Percentiles rank a stretch among this genome's conserved stretches.
phyloP scores from a whole-genome alignment of 2,329 filamentous ascomycete species.

The Escovopsis sp. region DNA sequence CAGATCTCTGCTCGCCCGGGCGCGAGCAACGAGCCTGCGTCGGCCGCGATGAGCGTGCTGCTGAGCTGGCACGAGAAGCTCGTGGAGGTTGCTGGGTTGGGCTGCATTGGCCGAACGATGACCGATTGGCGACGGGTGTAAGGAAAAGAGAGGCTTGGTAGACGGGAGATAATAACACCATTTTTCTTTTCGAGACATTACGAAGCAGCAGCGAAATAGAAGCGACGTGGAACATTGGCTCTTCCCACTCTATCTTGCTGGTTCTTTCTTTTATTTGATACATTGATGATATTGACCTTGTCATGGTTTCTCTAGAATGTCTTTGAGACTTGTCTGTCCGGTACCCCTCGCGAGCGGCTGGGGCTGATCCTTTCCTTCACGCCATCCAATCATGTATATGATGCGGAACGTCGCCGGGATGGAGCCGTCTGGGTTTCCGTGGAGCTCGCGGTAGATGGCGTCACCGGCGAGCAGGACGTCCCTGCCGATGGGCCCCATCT shows the following conservation, averaged over 20 bases:
- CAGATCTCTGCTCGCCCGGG: constrained; percentile 50
- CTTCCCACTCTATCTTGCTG: neutral
- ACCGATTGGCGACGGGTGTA: constrained; percentile 75
- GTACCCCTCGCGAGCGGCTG: constrained; percentile 72
- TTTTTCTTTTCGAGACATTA: constrained; percentile 1
- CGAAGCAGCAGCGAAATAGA: neutral
- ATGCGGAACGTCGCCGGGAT: constrained; percentile 86
- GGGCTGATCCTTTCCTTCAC: constrained; percentile 63
- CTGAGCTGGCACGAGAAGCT: constrained; percentile 99
- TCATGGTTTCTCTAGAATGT: constrained; percentile 45
- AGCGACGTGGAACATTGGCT: neutral
- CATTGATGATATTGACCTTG: neutral
- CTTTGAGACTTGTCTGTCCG: constrained; percentile 77
- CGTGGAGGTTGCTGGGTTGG: constrained; percentile 81
- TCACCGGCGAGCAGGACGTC: constrained; percentile 82
- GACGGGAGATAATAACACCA: neutral
- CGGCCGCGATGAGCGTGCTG: constrained; percentile 88
- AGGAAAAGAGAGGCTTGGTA: neutral
- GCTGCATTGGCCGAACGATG: constrained; percentile 88
- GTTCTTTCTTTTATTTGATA: neutral
- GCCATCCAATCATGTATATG: constrained; percentile 99
- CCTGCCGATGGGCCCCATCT: constrained; percentile 60
- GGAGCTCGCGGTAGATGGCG: constrained; percentile 74
- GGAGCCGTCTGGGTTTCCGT: constrained; percentile 64
- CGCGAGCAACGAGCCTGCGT: constrained; percentile 49